Percentiles rank a stretch among this genome's conserved stretches.
These are phyloP conservation scores for Monosporozyma aquatica DNA, from an alignment of 805 yeast species.

Conservation along the genomic window DNA sequence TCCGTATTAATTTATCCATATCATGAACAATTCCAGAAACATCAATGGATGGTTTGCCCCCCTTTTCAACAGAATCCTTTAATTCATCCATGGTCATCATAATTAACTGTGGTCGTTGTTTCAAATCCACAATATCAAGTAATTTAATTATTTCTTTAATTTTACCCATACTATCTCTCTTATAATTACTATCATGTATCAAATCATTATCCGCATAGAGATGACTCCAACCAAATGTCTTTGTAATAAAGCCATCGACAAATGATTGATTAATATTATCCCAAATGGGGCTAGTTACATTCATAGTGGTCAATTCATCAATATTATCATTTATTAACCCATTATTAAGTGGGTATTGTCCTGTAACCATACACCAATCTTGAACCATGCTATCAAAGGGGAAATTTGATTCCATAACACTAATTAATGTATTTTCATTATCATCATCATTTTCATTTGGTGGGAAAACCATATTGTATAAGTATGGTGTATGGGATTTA, in stretches of 20 bases:
- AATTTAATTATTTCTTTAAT: slow-evolving; percentile 50
- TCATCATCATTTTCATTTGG: neutral
- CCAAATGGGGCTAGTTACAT: slow-evolving; percentile 3
- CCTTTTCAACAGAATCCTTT: slow-evolving; percentile 62
- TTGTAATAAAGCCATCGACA: neutral
- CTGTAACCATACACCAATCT: slow-evolving; percentile 87
- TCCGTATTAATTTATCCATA: slow-evolving; percentile 58
- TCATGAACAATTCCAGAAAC: slow-evolving; percentile 14
- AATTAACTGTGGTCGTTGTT: slow-evolving; percentile 62
- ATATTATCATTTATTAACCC: slow-evolving; percentile 41
- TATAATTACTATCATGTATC: neutral
- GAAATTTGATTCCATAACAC: slow-evolving; percentile 79
- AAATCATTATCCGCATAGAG: too few relatives aligned
- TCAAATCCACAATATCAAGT: slow-evolving; percentile 47
- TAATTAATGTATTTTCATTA: slow-evolving; percentile 31
- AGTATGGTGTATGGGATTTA: slow-evolving; percentile 54
- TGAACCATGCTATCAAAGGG: slow-evolving; percentile 89
- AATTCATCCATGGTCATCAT: slow-evolving; percentile 73
- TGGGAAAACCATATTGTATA: slow-evolving; percentile 22
- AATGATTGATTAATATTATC: slow-evolving; percentile 1
- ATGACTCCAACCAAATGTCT: slow-evolving; percentile 2
- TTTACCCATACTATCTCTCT: slow-evolving; percentile 36
- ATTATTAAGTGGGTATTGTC: slow-evolving; percentile 71
- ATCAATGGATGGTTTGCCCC: too few relatives aligned
- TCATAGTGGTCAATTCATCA: neutral